phyloP scores from a whole-genome alignment of 139 green algal species.

The Asterochloris erici region DNA sequence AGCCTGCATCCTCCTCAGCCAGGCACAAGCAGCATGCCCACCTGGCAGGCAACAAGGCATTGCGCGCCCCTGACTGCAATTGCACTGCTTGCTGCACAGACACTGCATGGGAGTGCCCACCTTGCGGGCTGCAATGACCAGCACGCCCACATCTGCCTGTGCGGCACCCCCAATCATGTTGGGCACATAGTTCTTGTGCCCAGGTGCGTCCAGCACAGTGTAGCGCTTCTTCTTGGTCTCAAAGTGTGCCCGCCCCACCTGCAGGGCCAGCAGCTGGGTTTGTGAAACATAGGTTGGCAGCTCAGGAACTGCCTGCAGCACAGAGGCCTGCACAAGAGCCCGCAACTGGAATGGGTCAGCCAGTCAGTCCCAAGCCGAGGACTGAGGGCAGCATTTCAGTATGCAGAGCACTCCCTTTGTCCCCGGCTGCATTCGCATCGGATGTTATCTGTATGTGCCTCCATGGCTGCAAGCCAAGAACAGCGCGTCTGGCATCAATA shows the following conservation, averaged over 20 bases:
- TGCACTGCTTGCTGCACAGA: no score
- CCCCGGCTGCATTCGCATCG: not conserved
- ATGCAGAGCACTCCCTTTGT: no score
- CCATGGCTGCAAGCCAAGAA: not conserved
- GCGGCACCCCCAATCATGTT: conserved; percentile 94
- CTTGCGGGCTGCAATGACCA: conserved; percentile 89
- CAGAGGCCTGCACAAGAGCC: not conserved
- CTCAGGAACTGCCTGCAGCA: not conserved
- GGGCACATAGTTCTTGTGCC: conserved; percentile 98
- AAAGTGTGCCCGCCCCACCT: conserved; percentile 79
- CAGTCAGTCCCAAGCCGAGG: not conserved
- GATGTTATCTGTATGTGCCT: not conserved
- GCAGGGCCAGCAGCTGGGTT: conserved; percentile 10
- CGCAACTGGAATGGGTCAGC: not conserved
- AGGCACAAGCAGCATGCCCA: no score
- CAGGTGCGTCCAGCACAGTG: conserved; percentile 95
- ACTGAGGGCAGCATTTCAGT: no score
- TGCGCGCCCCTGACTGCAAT: no score
- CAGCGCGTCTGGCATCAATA: not conserved
- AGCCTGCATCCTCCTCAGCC: no score
- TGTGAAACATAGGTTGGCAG: not conserved
- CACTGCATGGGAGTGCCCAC: conserved; percentile 6
- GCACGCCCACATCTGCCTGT: conserved; percentile 86
- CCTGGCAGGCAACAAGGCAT: no score
- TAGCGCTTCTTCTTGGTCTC: conserved; percentile 85